These are phyloP conservation scores for Fagopyrum tataricum DNA, from an alignment of 148 eudicot genomes.

Conservation along the genomic window DNA sequence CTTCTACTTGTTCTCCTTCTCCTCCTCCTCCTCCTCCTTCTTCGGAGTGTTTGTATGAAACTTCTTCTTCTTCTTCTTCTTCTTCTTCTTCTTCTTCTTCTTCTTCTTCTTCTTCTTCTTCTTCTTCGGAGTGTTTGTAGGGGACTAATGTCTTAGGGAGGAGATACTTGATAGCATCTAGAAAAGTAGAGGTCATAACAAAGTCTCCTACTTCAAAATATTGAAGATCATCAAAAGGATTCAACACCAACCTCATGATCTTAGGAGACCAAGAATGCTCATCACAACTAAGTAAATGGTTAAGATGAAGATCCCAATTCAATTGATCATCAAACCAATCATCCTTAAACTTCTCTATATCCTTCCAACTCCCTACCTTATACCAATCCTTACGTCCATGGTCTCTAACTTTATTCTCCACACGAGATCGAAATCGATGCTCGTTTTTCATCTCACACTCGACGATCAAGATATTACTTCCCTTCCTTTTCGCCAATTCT, in stretches of 20 bases:
- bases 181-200: not conserved
- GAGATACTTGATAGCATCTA: not conserved
- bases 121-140: not conserved
- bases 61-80: not conserved
- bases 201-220: not conserved
- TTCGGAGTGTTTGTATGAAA: not conserved
- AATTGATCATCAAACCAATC: not conserved
- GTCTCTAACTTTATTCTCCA: not conserved
- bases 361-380: not conserved
- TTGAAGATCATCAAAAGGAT: not conserved
- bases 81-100: not conserved
- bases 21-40: not conserved
- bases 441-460: not conserved
- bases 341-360: not conserved
- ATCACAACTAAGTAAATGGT: not conserved
- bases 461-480: not conserved
- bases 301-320: not conserved
- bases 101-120: not conserved
- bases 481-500: not conserved
- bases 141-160: not conserved
- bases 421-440: not conserved
- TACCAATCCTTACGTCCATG: not conserved
- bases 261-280: not conserved
- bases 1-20: not conserved
- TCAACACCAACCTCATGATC: not conserved